Evolutionary conservation across 352 stramenopile genomes (phyloP), one percentile per base, ranked within the genome.

Genomic region (Elongisporangium prolatum): DNA sequence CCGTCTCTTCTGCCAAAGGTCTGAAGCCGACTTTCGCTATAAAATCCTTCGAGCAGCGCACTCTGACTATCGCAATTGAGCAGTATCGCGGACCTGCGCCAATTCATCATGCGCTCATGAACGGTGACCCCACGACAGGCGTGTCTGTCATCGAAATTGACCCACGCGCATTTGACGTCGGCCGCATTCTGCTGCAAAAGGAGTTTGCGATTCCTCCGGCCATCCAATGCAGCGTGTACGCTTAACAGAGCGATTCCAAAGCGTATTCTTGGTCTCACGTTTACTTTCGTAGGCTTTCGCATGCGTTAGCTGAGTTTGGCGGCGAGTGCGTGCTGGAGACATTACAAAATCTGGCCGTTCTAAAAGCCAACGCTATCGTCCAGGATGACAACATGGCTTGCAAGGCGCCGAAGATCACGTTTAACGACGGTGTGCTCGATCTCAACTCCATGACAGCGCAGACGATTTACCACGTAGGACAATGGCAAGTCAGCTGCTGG

Each of bases 131-230:
- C 4, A 73, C 53, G 2, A 96, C 87, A 1, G 87, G 87, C 25
- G 76, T 95, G 24, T 95, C 87, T 14, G 72, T 96, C 16, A 94
- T 95, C 48, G 80, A 95, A 62, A 93, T 96, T 50, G 87, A 96
- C 57, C 83, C 84, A 4, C 75, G 72, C 1, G 83, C 83, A 48
- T 94, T 94, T 56, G 85, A 94, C 52, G 84, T 93, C 25, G 85
- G 85, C 8, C 85, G 85, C 50, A 85, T 94, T 60, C 54, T 94
- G 38, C 61, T 87, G 9, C 84, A 90, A 48, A 69, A 79, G 40
- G 21, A 55, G 21, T 61, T 80, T 24, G 52, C 59, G 25, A 75
- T 94, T 47, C 80, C 75, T n/a, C 53, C 58, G 6, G 68, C 52
- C 28, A 77, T 87, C 48, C 86, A 86, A 34, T 85, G 58, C 40